Evolutionary conservation across 345 rosid species (phyloP).

Genomic region (Capsella bursapastoris): DNA sequence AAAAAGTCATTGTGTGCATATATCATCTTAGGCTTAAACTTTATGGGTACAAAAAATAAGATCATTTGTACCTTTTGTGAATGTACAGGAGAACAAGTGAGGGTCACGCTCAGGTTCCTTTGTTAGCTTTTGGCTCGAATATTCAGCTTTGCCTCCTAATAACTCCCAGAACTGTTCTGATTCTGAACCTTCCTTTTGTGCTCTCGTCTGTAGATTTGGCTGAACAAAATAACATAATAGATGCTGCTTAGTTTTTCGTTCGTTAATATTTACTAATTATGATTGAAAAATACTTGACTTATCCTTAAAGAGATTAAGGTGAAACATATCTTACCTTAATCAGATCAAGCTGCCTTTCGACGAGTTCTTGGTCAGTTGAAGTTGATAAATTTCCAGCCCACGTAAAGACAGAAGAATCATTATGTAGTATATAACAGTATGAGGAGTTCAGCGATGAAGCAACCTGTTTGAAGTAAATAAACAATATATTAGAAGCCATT

Average conservation of each 20-base stretch:
- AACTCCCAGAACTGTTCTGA: constrained; percentile 94
- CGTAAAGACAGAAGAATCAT: constrained; percentile 72
- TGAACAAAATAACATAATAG: constrained; percentile 49
- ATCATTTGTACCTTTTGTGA: constrained; percentile 62
- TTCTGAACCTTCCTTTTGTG: constrained; percentile 97
- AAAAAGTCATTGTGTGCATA: constrained; percentile 33
- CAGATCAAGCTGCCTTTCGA: constrained; percentile 96
- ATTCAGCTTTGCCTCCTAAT: constrained; percentile 86
- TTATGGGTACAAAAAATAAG: constrained; percentile 1
- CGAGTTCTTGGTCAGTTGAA: constrained; percentile 75
- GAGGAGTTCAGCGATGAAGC: constrained; percentile 94
- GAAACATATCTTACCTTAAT: constrained; percentile 67
- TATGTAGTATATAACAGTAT: constrained; percentile 89
- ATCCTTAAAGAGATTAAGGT: constrained; percentile 14
- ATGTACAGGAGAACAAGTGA: constrained; percentile 86
- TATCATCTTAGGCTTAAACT: constrained; percentile 26
- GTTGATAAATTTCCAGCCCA: constrained; percentile 89
- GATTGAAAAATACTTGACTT: constrained; percentile 14
- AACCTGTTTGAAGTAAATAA: constrained; percentile 53
- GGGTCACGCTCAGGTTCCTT: constrained; percentile 84
- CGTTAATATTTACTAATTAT: neutral
- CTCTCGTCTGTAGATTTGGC: constrained; percentile 83
- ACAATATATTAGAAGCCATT: constrained; percentile 1
- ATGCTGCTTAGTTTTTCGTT: constrained; percentile 12
- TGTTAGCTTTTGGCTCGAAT: constrained; percentile 69